phyloP scores from a whole-genome alignment of 2,329 filamentous ascomycete species.

The Eurotiales sp. region DNA sequence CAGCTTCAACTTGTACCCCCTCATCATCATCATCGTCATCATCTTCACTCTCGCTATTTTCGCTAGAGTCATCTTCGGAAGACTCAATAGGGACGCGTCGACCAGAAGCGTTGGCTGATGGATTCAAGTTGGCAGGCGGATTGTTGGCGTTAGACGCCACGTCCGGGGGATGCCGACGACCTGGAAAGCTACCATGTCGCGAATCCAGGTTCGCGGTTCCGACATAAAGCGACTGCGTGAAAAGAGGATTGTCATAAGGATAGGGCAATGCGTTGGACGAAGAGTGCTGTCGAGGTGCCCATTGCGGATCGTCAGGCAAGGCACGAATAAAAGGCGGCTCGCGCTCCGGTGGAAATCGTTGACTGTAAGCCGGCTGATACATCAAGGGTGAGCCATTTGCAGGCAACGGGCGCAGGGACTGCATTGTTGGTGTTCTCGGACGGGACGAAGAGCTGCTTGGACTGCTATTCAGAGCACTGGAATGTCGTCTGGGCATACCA shows the following conservation, averaged over 20 bases:
- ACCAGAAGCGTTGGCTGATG: conserved; percentile 1
- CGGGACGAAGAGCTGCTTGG: conserved; percentile 36
- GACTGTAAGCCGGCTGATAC: conserved; percentile 28
- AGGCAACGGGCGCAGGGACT: conserved; percentile 35
- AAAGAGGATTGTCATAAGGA: conserved; percentile 27
- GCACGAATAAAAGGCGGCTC: conserved; percentile 32
- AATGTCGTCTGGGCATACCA: not conserved
- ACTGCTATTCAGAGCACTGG: conserved; percentile 26
- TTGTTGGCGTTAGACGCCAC: conserved; percentile 18
- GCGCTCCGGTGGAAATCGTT: conserved; percentile 28
- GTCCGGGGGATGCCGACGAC: conserved; percentile 20
- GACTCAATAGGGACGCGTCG: conserved; percentile 19
- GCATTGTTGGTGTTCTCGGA: conserved; percentile 42
- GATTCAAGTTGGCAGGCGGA: conserved; percentile 17
- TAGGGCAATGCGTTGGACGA: conserved; percentile 31
- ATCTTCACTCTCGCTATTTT: conserved; percentile 23
- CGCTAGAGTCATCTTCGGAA: conserved; percentile 20
- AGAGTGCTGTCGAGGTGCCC: conserved; percentile 40
- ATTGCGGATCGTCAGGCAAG: conserved; percentile 48
- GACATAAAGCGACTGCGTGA: conserved; percentile 23
- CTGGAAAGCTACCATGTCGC: conserved; percentile 24
- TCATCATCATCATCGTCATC: conserved; percentile 27
- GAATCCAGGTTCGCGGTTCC: conserved; percentile 27
- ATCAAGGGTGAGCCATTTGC: conserved; percentile 33
- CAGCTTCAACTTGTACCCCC: conserved; percentile 29